A percentile compares a stretch with the other conserved stretches of the same genome.
Evolutionary conservation across 257 asterid genomes (phyloP).

Genomic region (Eustoma russellianum): DNA sequence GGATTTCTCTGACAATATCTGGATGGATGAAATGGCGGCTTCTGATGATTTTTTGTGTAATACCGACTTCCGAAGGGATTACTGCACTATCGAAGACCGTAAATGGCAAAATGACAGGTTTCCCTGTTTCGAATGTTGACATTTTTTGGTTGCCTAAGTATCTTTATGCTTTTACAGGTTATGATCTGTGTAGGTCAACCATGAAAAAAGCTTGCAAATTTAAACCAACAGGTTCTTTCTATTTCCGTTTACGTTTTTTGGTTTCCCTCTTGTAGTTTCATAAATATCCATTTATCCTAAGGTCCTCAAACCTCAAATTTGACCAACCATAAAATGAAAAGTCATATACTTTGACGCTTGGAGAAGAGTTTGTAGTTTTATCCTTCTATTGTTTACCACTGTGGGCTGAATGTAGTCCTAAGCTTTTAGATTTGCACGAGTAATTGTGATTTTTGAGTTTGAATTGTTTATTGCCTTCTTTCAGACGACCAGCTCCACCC

Average conservation of each 20-base stretch:
- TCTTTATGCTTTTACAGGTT: not conserved
- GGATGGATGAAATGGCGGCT: conserved; percentile 27
- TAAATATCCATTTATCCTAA: not conserved
- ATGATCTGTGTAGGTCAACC: conserved; percentile 32
- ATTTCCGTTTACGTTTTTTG: not conserved
- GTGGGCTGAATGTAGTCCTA: no score
- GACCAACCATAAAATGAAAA: no score
- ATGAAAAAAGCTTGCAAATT: conserved; percentile 17
- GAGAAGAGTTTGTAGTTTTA: not conserved
- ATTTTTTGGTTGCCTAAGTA: not conserved
- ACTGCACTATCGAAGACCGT: conserved; percentile 29
- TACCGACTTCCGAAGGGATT: conserved; percentile 27
- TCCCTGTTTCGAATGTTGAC: not conserved
- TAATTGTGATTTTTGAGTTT: no score
- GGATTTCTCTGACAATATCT: conserved; percentile 21
- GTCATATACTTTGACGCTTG: no score
- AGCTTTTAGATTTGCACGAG: no score
- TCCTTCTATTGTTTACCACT: not conserved
- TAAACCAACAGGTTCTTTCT: conserved; percentile 30
- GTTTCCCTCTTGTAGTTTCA: not conserved
- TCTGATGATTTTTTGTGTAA: conserved; percentile 28
- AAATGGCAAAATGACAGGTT: conserved; percentile 40
- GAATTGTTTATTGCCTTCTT: no score
- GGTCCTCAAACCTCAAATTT: not conserved
- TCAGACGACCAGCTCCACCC: no score